These are phyloP conservation scores for Lachancea lanzarotensis DNA, from an alignment of 805 yeast genomes.

Conservation along the genomic window DNA sequence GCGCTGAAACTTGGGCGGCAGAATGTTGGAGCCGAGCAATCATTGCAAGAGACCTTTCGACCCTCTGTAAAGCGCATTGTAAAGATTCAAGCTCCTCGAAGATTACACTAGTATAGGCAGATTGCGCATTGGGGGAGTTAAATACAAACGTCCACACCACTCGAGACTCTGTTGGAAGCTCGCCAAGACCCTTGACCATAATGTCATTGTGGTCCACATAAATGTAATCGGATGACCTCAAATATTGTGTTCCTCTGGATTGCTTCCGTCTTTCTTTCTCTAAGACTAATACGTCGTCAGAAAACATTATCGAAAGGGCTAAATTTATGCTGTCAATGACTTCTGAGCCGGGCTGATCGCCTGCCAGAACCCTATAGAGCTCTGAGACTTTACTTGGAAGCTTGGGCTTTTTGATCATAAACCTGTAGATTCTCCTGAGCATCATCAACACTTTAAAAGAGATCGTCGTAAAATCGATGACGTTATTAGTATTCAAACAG, in stretches of 20 bases:
- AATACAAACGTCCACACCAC: constrained; percentile 17
- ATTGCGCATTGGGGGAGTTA: constrained; percentile 15
- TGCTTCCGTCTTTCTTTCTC: constrained; percentile 11
- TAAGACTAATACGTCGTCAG: constrained; percentile 7
- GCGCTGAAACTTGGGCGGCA: not conserved
- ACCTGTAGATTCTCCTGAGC: constrained; percentile 32
- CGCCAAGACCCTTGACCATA: constrained; percentile 9
- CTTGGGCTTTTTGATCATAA: constrained; percentile 16
- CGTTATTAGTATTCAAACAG: constrained; percentile 20
- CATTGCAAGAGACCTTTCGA: not conserved
- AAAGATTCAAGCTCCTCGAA: not conserved
- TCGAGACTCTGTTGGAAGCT: constrained; percentile 8
- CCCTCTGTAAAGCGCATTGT: not conserved
- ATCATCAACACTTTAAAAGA: constrained; percentile 31
- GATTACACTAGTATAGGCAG: constrained; percentile 17
- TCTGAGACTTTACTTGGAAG: constrained; percentile 18
- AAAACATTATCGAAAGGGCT: constrained; percentile 11
- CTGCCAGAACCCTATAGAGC: constrained; percentile 9
- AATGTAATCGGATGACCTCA: constrained; percentile 17
- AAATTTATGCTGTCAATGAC: constrained; percentile 4
- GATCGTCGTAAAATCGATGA: constrained; percentile 13
- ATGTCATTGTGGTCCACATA: constrained; percentile 22
- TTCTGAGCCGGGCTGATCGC: constrained; percentile 3
- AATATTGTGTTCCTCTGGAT: not conserved
- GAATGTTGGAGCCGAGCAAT: not conserved